These are phyloP conservation scores for Mycena belliarum DNA, from an alignment of 768 basidiomycete species.

Conservation along the genomic window DNA sequence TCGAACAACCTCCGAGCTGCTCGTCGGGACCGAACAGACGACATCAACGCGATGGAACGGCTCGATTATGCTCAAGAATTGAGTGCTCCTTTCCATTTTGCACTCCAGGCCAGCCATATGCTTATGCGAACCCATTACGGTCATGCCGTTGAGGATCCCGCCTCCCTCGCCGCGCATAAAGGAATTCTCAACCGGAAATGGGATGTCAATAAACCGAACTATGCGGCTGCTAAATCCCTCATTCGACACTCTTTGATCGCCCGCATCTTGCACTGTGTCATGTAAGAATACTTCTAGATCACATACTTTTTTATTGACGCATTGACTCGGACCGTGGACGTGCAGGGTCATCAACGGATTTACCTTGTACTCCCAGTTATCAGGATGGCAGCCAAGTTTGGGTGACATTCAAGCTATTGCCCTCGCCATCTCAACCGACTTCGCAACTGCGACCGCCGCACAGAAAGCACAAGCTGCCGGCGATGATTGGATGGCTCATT, in stretches of 20 bases:
- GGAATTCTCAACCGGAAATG: conserved; percentile 16
- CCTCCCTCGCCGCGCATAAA: conserved; percentile 19
- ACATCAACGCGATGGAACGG: conserved; percentile 11
- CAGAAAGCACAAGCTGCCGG: background rate
- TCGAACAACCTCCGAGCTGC: conserved; percentile 14
- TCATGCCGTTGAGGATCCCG: conserved; percentile 13
- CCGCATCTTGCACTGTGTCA: conserved; percentile 15
- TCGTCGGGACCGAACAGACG: conserved; percentile 11
- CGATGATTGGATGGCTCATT: conserved; percentile 22
- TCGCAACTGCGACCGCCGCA: conserved; percentile 10
- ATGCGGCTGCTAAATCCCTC: conserved; percentile 22
- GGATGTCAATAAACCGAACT: conserved; percentile 22
- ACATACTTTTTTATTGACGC: no score
- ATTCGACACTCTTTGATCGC: conserved; percentile 24
- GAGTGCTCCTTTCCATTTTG: conserved; percentile 17
- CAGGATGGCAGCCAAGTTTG: conserved; percentile 7
- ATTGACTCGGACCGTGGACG: no score
- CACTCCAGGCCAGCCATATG: conserved; percentile 14
- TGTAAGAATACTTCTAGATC: background rate
- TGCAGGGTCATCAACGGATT: conserved; percentile 17
- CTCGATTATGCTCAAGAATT: conserved; percentile 9
- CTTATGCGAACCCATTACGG: conserved; percentile 20
- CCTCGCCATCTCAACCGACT: conserved; percentile 2
- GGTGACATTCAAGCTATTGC: conserved; percentile 6
- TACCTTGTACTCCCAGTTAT: conserved; percentile 3